Evolutionary conservation across 1,284 basidiomycete species (phyloP).

Genomic region (Vanrija sp.): DNA sequence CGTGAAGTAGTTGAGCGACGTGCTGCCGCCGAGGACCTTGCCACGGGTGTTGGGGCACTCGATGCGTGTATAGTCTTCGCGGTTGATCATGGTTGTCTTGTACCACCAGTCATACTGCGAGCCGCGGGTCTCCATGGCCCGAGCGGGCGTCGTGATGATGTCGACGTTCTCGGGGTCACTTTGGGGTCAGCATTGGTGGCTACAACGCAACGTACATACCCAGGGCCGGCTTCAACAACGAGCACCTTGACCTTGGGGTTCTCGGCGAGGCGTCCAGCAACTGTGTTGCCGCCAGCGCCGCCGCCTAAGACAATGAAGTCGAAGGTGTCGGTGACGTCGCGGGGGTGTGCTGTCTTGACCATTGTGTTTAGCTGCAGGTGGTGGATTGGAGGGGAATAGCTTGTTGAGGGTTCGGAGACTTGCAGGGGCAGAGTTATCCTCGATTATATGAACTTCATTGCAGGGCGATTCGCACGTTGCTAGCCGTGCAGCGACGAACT

Average conservation of each 20-base stretch:
- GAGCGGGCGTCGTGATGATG: constrained; percentile 56
- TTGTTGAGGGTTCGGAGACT: no score
- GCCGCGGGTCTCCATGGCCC: constrained; percentile 50
- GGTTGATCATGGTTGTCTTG: constrained; percentile 17
- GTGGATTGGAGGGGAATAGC: neutral
- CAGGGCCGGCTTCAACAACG: constrained; percentile 58
- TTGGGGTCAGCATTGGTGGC: constrained; percentile 47
- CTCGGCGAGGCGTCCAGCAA: constrained; percentile 59
- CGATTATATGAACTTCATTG: neutral
- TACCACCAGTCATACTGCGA: constrained; percentile 14
- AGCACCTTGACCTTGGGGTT: constrained; percentile 53
- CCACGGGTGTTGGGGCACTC: constrained; percentile 44
- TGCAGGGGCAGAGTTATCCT: neutral
- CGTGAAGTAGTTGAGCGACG: constrained; percentile 60
- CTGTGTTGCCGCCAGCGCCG: constrained; percentile 58
- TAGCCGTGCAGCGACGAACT: no score
- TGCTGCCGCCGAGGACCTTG: constrained; percentile 59
- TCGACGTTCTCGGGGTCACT: constrained; percentile 52
- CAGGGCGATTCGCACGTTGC: no score
- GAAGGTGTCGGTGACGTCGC: constrained; percentile 5
- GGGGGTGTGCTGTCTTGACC: constrained; percentile 3
- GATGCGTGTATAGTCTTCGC: constrained; percentile 10
- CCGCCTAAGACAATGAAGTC: constrained; percentile 62
- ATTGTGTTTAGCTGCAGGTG: neutral
- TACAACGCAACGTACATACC: neutral